Evolutionary conservation across 2,329 filamentous ascomycete species (phyloP), one percentile per base, ranked within the genome.

Genomic region (Lomentospora prolificans): DNA sequence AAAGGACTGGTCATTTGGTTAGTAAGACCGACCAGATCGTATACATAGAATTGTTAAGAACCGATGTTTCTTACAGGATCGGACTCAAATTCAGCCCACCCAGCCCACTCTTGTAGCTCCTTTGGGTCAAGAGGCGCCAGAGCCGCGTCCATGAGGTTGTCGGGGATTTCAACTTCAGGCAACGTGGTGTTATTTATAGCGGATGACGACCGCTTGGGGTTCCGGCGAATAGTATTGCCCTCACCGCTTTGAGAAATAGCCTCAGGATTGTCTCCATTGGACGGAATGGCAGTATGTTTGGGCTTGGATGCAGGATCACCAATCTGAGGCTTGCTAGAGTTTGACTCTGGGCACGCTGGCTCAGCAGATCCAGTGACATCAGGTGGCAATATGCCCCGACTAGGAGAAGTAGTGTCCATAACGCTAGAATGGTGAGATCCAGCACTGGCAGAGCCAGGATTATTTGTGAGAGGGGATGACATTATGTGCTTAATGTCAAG

Each of bases 21-120:
- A 8, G n/a, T 41, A 41, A 8, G 30, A 19, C n/a, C 19, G 4
- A 41, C 36, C 4, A 3, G 36, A 41, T 4, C 2, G 36, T 41
- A 19, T 41, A 7, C 36, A 14, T 1, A 19, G 14, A 17, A 17
- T 5, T 17, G n/a, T 6, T 14, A 17, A 41, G 24, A 27, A 22
- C 12, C 17, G 24, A n/a, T 22, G n/a, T 3, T 41, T 65, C 80
- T 70, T 70, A 90, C 89, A 5, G 91, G 91, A 59, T 96, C 90
- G 6, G 90, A 95, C 69, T 96, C 90, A 52, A 97, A 78, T 65
- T 96, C 90, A 57, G 85, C 80, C 83, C 87, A 92, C 25, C 86
- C 86, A 52, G 81, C 75, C 82, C 86, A 90, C 28, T 77, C 75
- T 22, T 76, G 68, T 24, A 78, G 75, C 62, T 87, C 82, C 30